A percentile compares a stretch with the other conserved stretches of the same genome.
Conservation (phyloP, 1,284 basidiomycete species). For the Irpex sp. region DNA sequence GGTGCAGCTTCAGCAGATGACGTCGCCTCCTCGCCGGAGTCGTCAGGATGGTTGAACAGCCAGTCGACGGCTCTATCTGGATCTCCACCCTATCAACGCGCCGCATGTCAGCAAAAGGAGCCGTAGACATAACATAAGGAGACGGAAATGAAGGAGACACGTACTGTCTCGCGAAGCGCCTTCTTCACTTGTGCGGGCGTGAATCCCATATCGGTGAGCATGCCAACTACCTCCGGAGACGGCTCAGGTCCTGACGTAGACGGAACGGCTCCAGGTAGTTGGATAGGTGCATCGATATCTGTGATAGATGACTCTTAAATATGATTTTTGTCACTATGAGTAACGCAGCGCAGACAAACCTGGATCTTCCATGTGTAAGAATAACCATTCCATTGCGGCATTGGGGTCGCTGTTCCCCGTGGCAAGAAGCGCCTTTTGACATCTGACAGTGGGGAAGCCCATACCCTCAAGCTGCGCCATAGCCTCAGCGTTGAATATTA, state of each 20-base stretch:
- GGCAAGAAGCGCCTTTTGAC: constrained; percentile 85
- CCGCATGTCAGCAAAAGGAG: not conserved
- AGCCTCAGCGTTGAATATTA: constrained; percentile 63
- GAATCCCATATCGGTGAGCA: constrained; percentile 94
- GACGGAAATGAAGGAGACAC: constrained; percentile 21
- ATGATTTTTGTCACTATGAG: too few species aligned
- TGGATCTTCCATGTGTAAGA: constrained; percentile 91
- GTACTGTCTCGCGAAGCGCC: constrained; percentile 81
- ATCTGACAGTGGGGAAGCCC: constrained; percentile 83
- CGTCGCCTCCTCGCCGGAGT: constrained; percentile 62
- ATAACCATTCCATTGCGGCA: constrained; percentile 93
- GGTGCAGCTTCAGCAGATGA: constrained; percentile 19
- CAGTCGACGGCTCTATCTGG: constrained; percentile 89
- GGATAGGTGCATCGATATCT: constrained; percentile 89
- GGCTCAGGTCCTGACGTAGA: constrained; percentile 43
- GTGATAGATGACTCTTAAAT: not conserved
- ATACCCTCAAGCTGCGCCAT: constrained; percentile 76
- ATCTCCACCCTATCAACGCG: constrained; percentile 52
- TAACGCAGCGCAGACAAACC: constrained; percentile 38
- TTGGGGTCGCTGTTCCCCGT: constrained; percentile 81
- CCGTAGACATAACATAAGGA: not conserved
- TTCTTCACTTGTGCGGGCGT: constrained; percentile 80
- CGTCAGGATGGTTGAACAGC: constrained; percentile 95
- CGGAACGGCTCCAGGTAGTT: constrained; percentile 19
- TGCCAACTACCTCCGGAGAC: constrained; percentile 58